These are phyloP conservation scores for Termitomyces sp. DNA, from an alignment of 768 basidiomycete species.

Conservation along the genomic window DNA sequence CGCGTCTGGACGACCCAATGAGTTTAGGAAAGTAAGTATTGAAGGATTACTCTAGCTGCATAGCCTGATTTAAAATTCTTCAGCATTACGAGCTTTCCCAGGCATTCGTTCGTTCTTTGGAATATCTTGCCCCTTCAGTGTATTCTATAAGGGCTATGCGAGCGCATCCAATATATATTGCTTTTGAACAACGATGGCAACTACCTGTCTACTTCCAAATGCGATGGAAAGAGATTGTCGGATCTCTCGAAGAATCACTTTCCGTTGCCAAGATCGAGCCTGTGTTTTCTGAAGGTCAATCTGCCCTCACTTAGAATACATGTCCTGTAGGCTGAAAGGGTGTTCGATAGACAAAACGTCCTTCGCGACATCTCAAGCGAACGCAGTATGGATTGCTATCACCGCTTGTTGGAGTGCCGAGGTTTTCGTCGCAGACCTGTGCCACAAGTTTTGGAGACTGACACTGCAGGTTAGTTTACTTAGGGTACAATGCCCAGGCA, in stretches of 20 bases:
- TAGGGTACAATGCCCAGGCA: not conserved
- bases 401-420: conserved; percentile 84
- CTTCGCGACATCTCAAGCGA: conserved; percentile 64
- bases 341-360: conserved; percentile 27
- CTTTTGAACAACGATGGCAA: conserved; percentile 91
- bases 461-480: conserved; percentile 71
- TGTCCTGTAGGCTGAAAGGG: conserved; percentile 1
- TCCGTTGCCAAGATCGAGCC: conserved; percentile 40
- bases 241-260: conserved; percentile 70
- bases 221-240: conserved; percentile 92
- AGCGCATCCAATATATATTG: conserved; percentile 60
- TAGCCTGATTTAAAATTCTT: not conserved
- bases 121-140: conserved; percentile 76
- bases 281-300: conserved; percentile 39
- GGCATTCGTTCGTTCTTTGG: conserved; percentile 79
- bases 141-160: conserved; percentile 72
- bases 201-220: conserved; percentile 96
- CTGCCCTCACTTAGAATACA: not conserved
- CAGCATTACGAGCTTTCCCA: conserved; percentile 86
- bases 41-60: not conserved
- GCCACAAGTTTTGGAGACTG: conserved; percentile 86
- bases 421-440: conserved; percentile 80
- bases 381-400: conserved; percentile 70
- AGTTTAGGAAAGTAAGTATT: conserved; percentile 75
- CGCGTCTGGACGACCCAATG: conserved; percentile 87